These are phyloP conservation scores for Phytophthora uliginosa DNA, from an alignment of 352 stramenopile species.

Conservation along the genomic window DNA sequence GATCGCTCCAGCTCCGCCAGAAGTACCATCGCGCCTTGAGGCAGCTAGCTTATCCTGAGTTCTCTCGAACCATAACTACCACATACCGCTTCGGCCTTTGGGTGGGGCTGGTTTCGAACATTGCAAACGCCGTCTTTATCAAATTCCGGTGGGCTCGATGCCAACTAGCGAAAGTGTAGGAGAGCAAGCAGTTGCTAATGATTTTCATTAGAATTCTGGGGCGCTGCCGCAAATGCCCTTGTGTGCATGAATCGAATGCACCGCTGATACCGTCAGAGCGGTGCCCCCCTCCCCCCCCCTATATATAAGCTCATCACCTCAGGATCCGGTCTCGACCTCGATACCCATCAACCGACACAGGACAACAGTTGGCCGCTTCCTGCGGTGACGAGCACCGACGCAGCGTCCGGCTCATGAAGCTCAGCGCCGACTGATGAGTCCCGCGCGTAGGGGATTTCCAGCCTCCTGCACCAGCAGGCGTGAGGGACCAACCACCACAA, in stretches of 20 bases:
- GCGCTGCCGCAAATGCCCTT: too few relatives aligned
- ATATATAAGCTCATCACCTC: constrained; percentile 6
- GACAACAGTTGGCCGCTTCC: neutral
- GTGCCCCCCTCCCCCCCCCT: too few relatives aligned
- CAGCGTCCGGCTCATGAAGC: constrained; percentile 4
- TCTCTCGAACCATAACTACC: too few relatives aligned
- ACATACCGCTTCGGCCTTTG: too few relatives aligned
- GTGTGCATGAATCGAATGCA: too few relatives aligned
- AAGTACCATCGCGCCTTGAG: too few relatives aligned
- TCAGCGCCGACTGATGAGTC: neutral
- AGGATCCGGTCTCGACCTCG: constrained; percentile 3
- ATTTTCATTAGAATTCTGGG: neutral
- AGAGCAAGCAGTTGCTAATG: neutral
- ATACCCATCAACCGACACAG: constrained; percentile 4
- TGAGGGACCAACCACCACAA: neutral
- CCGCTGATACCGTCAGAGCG: too few relatives aligned
- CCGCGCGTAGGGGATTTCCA: neutral
- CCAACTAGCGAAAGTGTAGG: constrained; percentile 5
- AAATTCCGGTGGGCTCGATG: neutral
- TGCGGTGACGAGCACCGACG: constrained; percentile 24
- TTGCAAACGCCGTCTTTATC: neutral
- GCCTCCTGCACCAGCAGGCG: neutral
- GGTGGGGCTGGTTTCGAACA: neutral
- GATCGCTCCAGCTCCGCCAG: too few relatives aligned
- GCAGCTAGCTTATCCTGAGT: too few relatives aligned